Evolutionary conservation across 1,139 yeast species (phyloP).

Genomic region (Saccharomyces hybrid): DNA sequence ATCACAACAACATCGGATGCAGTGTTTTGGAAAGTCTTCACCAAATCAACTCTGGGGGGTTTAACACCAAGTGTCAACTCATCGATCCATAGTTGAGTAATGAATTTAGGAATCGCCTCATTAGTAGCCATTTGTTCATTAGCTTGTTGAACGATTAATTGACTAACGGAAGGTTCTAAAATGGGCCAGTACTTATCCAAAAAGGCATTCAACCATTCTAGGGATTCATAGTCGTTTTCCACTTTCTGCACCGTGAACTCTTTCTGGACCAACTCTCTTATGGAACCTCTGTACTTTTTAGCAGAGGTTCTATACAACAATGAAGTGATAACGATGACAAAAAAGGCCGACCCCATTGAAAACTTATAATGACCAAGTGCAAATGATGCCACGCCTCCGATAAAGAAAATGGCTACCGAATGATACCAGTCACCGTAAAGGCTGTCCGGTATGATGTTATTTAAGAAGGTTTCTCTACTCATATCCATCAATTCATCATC

Average conservation of each 20-base stretch:
- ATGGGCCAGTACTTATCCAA: slow-evolving; percentile 84
- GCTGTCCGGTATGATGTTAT: slow-evolving; percentile 58
- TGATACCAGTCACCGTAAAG: slow-evolving; percentile 95
- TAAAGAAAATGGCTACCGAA: slow-evolving; percentile 58
- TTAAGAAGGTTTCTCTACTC: slow-evolving; percentile 60
- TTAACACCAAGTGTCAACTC: slow-evolving; percentile 87
- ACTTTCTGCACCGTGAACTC: slow-evolving; percentile 71
- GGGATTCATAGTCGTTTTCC: slow-evolving; percentile 81
- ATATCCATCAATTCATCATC: slow-evolving; percentile 66
- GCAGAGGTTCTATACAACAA: slow-evolving; percentile 75
- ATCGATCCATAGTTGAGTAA: slow-evolving; percentile 76
- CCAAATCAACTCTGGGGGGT: slow-evolving; percentile 86
- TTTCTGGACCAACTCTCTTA: slow-evolving; percentile 76
- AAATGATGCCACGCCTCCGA: slow-evolving; percentile 68
- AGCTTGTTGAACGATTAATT: slow-evolving; percentile 73
- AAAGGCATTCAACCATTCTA: slow-evolving; percentile 89
- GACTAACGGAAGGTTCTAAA: slow-evolving; percentile 80
- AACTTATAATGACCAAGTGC: slow-evolving; percentile 68
- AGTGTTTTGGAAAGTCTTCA: slow-evolving; percentile 79
- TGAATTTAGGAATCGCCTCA: slow-evolving; percentile 72
- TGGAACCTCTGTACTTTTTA: slow-evolving; percentile 61
- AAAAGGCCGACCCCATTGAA: slow-evolving; percentile 70
- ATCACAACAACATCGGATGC: slow-evolving; percentile 86
- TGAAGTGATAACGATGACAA: slow-evolving; percentile 52
- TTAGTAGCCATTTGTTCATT: slow-evolving; percentile 69